phyloP scores from a whole-genome alignment of 768 basidiomycete genomes.

The Suillus ampliporus region DNA sequence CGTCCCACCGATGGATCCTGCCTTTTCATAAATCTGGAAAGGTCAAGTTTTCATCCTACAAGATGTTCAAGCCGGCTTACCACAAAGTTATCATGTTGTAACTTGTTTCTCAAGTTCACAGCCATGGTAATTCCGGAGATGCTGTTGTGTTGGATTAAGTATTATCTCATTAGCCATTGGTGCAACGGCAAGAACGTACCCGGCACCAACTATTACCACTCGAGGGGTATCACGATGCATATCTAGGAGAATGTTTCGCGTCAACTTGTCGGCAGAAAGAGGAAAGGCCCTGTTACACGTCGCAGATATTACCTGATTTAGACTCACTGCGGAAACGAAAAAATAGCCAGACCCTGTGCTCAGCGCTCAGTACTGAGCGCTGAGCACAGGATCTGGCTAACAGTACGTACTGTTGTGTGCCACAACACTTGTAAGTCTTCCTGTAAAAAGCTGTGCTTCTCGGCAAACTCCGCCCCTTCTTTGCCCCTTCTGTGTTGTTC shows the following conservation, averaged over 20 bases:
- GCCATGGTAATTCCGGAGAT: conserved; percentile 55
- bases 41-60: neutral
- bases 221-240: conserved; percentile 33
- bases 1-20: conserved; percentile 54
- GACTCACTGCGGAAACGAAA: too few species aligned
- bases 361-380: too few species aligned
- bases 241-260: neutral
- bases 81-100: conserved; percentile 53
- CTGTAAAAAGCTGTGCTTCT: too few species aligned
- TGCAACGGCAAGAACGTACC: conserved; percentile 36
- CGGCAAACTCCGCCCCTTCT: too few species aligned
- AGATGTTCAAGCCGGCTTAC: conserved; percentile 35
- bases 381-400: too few species aligned
- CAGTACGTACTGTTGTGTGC: too few species aligned
- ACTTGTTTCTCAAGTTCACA: conserved; percentile 50
- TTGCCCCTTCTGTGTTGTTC: too few species aligned
- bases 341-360: too few species aligned
- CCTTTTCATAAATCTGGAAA: conserved; percentile 57
- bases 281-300: neutral
- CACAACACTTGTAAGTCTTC: too few species aligned
- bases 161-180: neutral
- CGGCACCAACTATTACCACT: conserved; percentile 56
- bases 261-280: conserved; percentile 1
- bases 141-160: conserved; percentile 28
- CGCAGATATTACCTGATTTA: too few species aligned